Evolutionary conservation across 192 early-diverging fungal genomes (phyloP).

Genomic region (Gryganskiella cystojenkinii): DNA sequence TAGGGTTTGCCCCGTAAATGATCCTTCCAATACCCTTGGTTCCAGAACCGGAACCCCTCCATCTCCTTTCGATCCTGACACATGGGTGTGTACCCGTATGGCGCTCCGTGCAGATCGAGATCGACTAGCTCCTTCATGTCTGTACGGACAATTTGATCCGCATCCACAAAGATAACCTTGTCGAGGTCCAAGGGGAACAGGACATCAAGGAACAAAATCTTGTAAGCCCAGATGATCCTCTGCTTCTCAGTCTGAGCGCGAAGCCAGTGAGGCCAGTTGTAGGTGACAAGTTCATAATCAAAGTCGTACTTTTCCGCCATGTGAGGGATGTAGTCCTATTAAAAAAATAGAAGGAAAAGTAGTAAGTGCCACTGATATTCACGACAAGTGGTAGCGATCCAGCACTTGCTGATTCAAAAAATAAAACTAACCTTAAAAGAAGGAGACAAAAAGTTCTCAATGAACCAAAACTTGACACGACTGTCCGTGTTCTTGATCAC

Average conservation of each 20-base stretch:
- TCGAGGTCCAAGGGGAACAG: constrained; percentile 93
- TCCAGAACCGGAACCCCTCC: constrained; percentile 99
- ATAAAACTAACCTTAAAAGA: constrained; percentile 81
- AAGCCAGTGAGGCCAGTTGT: constrained; percentile 99
- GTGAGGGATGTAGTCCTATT: constrained; percentile 86
- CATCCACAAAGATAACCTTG: constrained; percentile 98
- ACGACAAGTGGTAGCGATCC: background rate
- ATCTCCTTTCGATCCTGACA: constrained; percentile 93
- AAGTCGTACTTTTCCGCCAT: constrained; percentile 90
- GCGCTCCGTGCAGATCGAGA: constrained; percentile 93
- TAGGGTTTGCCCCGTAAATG: constrained; percentile 91
- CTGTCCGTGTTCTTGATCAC: constrained; percentile 90
- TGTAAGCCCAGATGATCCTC: constrained; percentile 99
- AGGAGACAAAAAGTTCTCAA: constrained; percentile 97
- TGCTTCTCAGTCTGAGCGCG: constrained; percentile 93
- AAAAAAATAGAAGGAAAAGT: constrained; percentile 1
- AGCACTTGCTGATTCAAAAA: background rate
- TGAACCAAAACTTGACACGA: constrained; percentile 98
- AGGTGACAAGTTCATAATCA: constrained; percentile 96
- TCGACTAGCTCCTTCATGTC: constrained; percentile 94
- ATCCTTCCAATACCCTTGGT: constrained; percentile 93
- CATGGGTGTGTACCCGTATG: constrained; percentile 97
- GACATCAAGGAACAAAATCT: constrained; percentile 98
- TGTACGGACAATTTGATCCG: constrained; percentile 97
- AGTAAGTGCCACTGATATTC: background rate